Conservation (phyloP, 352 stramenopile genomes). For the Phytophthora sp. region DNA sequence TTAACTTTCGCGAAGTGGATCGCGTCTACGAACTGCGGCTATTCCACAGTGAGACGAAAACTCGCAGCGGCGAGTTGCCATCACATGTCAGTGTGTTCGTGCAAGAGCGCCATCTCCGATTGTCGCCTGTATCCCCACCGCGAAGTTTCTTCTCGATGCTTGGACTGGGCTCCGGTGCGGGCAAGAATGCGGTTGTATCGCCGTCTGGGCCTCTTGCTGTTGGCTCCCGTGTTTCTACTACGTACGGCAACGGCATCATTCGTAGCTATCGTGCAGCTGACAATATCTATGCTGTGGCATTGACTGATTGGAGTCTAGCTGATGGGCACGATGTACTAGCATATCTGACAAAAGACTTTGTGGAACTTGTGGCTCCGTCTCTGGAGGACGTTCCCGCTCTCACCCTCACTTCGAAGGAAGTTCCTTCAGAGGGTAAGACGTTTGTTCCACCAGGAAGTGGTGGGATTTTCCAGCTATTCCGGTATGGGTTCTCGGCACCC, state of each 20-base stretch:
- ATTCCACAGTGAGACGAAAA: slow-evolving; percentile 46
- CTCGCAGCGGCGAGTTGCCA: slow-evolving; percentile 18
- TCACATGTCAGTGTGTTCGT: slow-evolving; percentile 47
- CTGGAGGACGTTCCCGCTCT: slow-evolving; percentile 47
- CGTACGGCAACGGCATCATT: slow-evolving; percentile 62
- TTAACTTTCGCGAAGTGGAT: slow-evolving; percentile 67
- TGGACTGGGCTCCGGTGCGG: slow-evolving; percentile 38
- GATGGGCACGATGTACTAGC: slow-evolving; percentile 41
- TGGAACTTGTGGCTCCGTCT: slow-evolving; percentile 33
- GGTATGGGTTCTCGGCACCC: slow-evolving; percentile 35
- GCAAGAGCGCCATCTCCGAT: slow-evolving; percentile 58
- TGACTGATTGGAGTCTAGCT: slow-evolving; percentile 55
- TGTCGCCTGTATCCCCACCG: slow-evolving; percentile 59
- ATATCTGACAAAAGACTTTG: slow-evolving; percentile 52
- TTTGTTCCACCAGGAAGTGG: slow-evolving; percentile 39
- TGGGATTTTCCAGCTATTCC: slow-evolving; percentile 78
- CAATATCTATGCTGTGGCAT: slow-evolving; percentile 50
- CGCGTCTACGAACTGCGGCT: slow-evolving; percentile 77
- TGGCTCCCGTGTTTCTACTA: slow-evolving; percentile 50
- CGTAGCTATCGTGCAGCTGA: slow-evolving; percentile 41
- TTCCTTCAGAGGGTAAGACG: slow-evolving; percentile 10
- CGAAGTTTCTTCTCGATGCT: slow-evolving; percentile 78
- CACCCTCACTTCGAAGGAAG: slow-evolving; percentile 31
- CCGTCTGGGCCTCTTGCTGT: slow-evolving; percentile 16
- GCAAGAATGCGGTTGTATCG: slow-evolving; percentile 10